These are phyloP conservation scores for Talaromyces proteolyticus DNA, from an alignment of 495 filamentous ascomycete genomes.

Conservation along the genomic window DNA sequence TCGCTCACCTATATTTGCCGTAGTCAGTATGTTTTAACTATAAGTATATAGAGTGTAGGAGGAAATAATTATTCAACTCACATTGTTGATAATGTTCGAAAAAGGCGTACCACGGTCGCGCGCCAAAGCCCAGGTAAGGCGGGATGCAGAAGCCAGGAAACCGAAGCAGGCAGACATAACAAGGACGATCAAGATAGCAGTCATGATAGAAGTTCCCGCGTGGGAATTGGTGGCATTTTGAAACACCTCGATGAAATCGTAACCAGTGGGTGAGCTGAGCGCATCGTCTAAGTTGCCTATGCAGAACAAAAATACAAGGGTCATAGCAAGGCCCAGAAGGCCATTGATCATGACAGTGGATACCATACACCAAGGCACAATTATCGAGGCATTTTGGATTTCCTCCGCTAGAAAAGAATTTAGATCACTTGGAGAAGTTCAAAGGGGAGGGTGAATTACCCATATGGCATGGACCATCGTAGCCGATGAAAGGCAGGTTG, in stretches of 20 bases:
- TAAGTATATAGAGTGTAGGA: no score
- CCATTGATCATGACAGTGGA: conserved; percentile 42
- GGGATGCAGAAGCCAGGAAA: conserved; percentile 50
- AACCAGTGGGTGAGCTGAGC: conserved; percentile 29
- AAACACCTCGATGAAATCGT: conserved; percentile 51
- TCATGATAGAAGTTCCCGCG: conserved; percentile 42
- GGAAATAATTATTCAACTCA: no score
- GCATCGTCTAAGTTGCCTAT: conserved; percentile 41
- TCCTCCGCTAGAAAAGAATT: no score
- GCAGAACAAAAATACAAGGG: conserved; percentile 43
- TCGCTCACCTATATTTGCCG: no score
- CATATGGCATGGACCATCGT: no score
- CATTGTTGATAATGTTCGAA: conserved; percentile 25
- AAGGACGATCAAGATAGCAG: conserved; percentile 42
- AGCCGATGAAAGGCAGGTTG: conserved; percentile 38
- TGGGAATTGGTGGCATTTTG: conserved; percentile 38
- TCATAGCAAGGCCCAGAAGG: conserved; percentile 42
- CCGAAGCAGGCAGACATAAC: conserved; percentile 42
- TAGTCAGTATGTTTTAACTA: no score
- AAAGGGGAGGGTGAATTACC: no score
- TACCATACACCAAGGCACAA: conserved; percentile 41
- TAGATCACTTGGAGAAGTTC: no score
- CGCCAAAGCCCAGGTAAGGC: conserved; percentile 50
- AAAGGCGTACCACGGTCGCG: conserved; percentile 42
- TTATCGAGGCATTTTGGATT: conserved; percentile 35